Evolutionary conservation across 768 basidiomycete species (phyloP), one percentile per base, ranked within the genome.

Genomic region (Amanita fuliginea): DNA sequence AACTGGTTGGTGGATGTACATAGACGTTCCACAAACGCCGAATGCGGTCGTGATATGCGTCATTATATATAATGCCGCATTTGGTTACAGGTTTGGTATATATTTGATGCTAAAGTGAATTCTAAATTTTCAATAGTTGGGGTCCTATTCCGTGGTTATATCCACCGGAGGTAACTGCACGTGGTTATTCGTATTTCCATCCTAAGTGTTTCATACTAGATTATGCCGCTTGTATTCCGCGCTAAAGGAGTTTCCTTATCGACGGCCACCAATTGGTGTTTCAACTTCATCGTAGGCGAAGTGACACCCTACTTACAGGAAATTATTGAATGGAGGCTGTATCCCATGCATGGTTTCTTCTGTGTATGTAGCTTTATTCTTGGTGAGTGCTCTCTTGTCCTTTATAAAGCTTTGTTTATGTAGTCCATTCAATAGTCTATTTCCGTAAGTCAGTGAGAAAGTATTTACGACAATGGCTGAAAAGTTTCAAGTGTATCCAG

Each of bases 201-300:
- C n/a, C 22, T 30, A 30, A 48, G 28, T 19, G 21, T 13, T 35
- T 49, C 36, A 45, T 24, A 22, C 19, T 54, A 86, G 83, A 95
- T 97, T 62, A 84, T 97, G 78, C 92, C 92, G 9, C 72, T 93
- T 37, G 73, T 81, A 14, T 78, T 94, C 58, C 80, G 95, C 34
- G 93, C 91, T 9, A 96, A 96, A 68, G 94, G 93, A n/a, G 93
- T 96, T 19, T 94, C 90, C 6, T 59, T 96, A 30, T 95, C 91
- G 0, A 96, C 94, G 4, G 91, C 91, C 11, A 94, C 89, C 6
- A 87, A 86, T 57, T 85, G 78, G 81, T 73, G 74, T n/a, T 89
- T 89, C 72, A 93, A 93, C 64, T 95, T 84, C 65, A 64, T 92
- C 51, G 88, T 97, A 35, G 93, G 93, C 28, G 85, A 87, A 62